These are phyloP conservation scores for Chloromonas sp. DNA, from an alignment of 163 green algal genomes.

Conservation along the genomic window DNA sequence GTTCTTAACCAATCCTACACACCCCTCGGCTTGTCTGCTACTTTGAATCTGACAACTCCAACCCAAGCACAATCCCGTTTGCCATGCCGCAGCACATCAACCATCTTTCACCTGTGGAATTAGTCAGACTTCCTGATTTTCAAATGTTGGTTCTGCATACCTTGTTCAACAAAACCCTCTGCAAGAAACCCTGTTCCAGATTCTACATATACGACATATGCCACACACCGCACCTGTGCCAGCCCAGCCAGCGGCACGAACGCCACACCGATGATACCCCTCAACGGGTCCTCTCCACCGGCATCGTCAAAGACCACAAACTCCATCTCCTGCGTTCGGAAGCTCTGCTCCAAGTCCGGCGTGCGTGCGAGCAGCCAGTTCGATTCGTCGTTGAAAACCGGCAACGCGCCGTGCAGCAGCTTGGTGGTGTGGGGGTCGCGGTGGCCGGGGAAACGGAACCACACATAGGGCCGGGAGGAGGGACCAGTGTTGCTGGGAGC, in stretches of 20 bases:
- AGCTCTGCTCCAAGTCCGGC: slow-evolving; percentile 23
- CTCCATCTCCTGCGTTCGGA: slow-evolving; percentile 11
- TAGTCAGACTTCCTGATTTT: slow-evolving; percentile 5
- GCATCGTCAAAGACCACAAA: slow-evolving; percentile 42
- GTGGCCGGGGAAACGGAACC: slow-evolving; percentile 43
- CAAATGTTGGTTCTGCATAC: no score
- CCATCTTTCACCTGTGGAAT: neutral
- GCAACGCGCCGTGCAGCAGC: slow-evolving; percentile 18
- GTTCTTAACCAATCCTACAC: no score
- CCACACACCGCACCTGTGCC: neutral
- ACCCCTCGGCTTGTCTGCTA: no score
- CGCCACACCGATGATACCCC: slow-evolving; percentile 35
- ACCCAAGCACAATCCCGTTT: no score
- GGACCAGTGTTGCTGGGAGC: slow-evolving; percentile 9
- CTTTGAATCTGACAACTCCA: no score
- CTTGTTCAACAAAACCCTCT: no score
- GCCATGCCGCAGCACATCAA: no score
- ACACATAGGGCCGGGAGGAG: slow-evolving; percentile 26
- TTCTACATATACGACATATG: no score
- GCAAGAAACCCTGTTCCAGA: no score
- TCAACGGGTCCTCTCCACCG: slow-evolving; percentile 32
- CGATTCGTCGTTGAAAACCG: slow-evolving; percentile 33
- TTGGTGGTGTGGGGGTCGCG: slow-evolving; percentile 33
- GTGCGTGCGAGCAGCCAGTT: slow-evolving; percentile 35
- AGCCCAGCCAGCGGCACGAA: slow-evolving; percentile 31